Evolutionary conservation across 2,329 filamentous ascomycete genomes (phyloP).

Genomic region (Stemphylium lycopersici): DNA sequence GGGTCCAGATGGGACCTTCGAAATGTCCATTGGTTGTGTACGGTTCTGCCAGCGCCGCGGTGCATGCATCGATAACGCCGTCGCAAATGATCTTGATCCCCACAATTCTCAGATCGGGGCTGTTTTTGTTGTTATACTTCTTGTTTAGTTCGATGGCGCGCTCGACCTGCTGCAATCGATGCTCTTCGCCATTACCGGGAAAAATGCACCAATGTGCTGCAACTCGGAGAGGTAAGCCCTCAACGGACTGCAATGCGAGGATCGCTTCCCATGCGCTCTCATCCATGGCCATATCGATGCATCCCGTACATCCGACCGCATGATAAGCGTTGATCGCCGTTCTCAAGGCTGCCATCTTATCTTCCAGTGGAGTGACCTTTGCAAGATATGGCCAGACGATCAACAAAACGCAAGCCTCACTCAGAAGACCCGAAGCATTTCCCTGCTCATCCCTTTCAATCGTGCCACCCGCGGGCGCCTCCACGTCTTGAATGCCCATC

Average conservation of each 20-base stretch:
- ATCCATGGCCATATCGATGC: conserved; percentile 67
- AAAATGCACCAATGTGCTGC: conserved; percentile 63
- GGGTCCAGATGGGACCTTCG: conserved; percentile 62
- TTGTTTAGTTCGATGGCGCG: conserved; percentile 56
- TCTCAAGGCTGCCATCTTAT: conserved; percentile 55
- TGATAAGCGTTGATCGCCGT: conserved; percentile 59
- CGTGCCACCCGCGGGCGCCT: conserved; percentile 59
- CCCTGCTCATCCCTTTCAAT: conserved; percentile 59
- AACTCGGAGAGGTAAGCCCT: conserved; percentile 56
- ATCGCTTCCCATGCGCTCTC: conserved; percentile 61
- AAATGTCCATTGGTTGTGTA: conserved; percentile 58
- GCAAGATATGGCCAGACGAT: conserved; percentile 63
- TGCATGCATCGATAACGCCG: conserved; percentile 69
- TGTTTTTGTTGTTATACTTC: conserved; percentile 54
- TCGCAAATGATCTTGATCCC: conserved; percentile 71
- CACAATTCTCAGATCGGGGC: conserved; percentile 59
- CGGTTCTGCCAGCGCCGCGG: conserved; percentile 64
- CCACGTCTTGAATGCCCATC: conserved; percentile 55
- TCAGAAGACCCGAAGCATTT: conserved; percentile 58
- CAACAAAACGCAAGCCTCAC: conserved; percentile 60
- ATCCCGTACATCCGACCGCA: conserved; percentile 59
- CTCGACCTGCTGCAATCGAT: conserved; percentile 58
- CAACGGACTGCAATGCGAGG: conserved; percentile 46
- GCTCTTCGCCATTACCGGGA: conserved; percentile 53
- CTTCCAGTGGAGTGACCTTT: conserved; percentile 54